Percentiles rank a stretch among this genome's conserved stretches.
Conservation (phyloP, 768 basidiomycete species). For the Pilatotrama ljubarskyi region DNA sequence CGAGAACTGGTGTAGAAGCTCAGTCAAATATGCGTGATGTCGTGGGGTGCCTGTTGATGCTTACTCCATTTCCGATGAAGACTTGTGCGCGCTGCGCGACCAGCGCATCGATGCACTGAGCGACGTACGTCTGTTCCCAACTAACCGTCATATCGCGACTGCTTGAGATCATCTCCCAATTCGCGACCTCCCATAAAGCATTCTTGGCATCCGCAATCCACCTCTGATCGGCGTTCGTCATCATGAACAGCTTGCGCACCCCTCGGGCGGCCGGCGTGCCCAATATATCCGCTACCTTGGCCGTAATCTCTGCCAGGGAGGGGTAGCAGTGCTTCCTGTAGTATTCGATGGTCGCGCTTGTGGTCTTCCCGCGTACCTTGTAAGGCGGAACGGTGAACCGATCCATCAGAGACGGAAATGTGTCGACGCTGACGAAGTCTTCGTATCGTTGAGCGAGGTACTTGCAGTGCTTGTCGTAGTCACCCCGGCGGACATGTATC, state of each 20-base stretch:
- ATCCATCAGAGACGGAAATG: slow-evolving; percentile 42
- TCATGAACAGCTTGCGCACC: slow-evolving; percentile 21
- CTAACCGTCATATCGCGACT: slow-evolving; percentile 41
- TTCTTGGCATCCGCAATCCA: slow-evolving; percentile 42
- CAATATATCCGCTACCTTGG: too few species aligned
- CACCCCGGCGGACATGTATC: slow-evolving; percentile 53
- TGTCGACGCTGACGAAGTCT: slow-evolving; percentile 44
- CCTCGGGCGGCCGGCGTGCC: slow-evolving; percentile 12
- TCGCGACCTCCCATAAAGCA: slow-evolving; percentile 30
- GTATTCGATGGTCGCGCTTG: neutral
- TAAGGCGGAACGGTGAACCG: slow-evolving; percentile 22
- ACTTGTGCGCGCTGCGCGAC: slow-evolving; percentile 47
- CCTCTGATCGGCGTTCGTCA: slow-evolving; percentile 44
- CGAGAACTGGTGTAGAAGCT: slow-evolving; percentile 37
- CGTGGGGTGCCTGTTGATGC: slow-evolving; percentile 14
- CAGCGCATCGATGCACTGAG: slow-evolving; percentile 50
- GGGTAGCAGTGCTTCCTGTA: neutral
- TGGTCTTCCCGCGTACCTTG: too few species aligned
- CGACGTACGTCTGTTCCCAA: slow-evolving; percentile 42
- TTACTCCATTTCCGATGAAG: slow-evolving; percentile 53
- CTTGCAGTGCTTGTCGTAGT: slow-evolving; percentile 45
- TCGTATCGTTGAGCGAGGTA: slow-evolving; percentile 35
- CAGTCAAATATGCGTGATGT: neutral
- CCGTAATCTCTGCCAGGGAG: neutral
- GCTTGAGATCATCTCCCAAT: slow-evolving; percentile 37